phyloP scores from a whole-genome alignment of 2,329 filamentous ascomycete genomes.

The Pseudogymnoascus sp. region DNA sequence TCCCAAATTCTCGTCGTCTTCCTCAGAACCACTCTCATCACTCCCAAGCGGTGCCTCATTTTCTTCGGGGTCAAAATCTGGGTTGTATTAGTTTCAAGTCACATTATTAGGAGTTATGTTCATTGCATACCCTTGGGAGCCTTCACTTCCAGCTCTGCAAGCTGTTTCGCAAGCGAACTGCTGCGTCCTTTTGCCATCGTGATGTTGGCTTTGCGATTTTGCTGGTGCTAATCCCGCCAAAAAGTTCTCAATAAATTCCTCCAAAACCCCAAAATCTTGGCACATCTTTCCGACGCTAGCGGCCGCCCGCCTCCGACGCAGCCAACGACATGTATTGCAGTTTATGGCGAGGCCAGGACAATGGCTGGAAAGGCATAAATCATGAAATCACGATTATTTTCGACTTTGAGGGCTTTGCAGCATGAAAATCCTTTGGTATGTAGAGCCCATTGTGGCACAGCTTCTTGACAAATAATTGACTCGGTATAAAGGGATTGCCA shows the following conservation, averaged over 20 bases:
- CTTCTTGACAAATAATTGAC: background rate
- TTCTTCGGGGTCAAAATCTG: slow-evolving; percentile 35
- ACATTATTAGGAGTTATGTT: background rate
- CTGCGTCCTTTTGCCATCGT: slow-evolving; percentile 44
- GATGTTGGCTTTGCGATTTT: slow-evolving; percentile 10
- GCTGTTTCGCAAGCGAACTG: slow-evolving; percentile 44
- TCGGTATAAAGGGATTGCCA: slow-evolving; percentile 62
- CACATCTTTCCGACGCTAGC: slow-evolving; percentile 12
- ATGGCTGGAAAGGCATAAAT: background rate
- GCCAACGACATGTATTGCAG: background rate
- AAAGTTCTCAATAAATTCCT: slow-evolving; percentile 11
- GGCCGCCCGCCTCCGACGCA: slow-evolving; percentile 18
- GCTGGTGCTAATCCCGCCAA: background rate
- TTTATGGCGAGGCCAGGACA: background rate
- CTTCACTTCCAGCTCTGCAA: slow-evolving; percentile 53
- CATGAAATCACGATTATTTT: slow-evolving; percentile 41
- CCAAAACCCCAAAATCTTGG: slow-evolving; percentile 6
- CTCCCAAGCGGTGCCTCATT: slow-evolving; percentile 21
- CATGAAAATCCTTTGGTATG: slow-evolving; percentile 86
- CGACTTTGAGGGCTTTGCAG: slow-evolving; percentile 41
- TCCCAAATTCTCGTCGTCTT: slow-evolving; percentile 49
- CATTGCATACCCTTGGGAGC: slow-evolving; percentile 44
- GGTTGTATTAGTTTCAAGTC: slow-evolving; percentile 3
- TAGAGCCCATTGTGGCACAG: slow-evolving; percentile 11
- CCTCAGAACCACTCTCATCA: slow-evolving; percentile 37